Base-by-base conservation (phyloP, 176 grass and related monocot species). In the Juncus inflexus region DNA sequence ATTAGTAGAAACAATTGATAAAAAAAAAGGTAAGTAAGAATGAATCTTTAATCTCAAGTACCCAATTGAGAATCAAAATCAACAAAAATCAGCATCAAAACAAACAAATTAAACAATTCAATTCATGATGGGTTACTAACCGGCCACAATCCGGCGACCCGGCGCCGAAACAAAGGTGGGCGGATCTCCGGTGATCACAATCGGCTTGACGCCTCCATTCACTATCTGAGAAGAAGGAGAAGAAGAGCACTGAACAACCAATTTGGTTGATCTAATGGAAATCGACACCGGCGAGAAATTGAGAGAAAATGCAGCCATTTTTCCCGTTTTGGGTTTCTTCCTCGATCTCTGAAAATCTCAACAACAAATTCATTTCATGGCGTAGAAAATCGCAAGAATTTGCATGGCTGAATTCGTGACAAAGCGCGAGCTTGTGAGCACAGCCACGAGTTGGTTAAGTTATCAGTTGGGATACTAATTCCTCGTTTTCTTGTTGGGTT, bases 101-200 rank as follows among this genome's bases (percentile, higher is more conserved):
- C 35, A 43, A 15, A 69, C 8, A 3, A 55, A 3, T 42, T 12
- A 3, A 12, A 56, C 62, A 8, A 70, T 43, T 9, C n/a, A 37
- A 35, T 11, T 38, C 37, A 14, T 8, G 39, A 56, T 59, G 9
- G 2, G 42, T 37, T 55, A 64, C 42, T 62, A 77, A 91, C 87
- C 86, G n/a, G 88, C 85, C 52, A 99, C 80, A 50, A 99, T 99
- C 60, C 94, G 84, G 50, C 83, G 94, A 37, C 80, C 80, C 15
- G 88, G 80, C 0, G 94, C 88, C 5, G 83, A 86, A 2, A 92
- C 88, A 52, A 92, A 79, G 3, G 83, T 90, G 35, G 88, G 94
- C 50, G 88, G 88, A 69, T 92, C 80, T 5, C 94, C 94, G 7
- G 37, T 63, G 37, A 99, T 77, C 6, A 77, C 62, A 53, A 99